These are phyloP conservation scores for Cryptococcus hybrid DNA, from an alignment of 1,284 basidiomycete species.

Conservation along the genomic window DNA sequence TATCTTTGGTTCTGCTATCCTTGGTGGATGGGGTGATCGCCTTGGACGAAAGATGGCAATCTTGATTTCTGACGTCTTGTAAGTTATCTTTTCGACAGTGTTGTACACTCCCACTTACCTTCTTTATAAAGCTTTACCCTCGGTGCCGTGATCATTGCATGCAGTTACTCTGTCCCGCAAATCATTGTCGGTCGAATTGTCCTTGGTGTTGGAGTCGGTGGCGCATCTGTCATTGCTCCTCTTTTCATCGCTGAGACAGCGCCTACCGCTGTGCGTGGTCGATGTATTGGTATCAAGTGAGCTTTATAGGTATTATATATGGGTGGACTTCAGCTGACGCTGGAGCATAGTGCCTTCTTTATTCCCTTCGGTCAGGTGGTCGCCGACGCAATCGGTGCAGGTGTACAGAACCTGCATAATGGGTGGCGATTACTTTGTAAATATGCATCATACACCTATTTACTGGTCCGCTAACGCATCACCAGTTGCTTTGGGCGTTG, in stretches of 20 bases:
- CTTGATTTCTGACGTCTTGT: constrained; percentile 20
- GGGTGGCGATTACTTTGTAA: constrained; percentile 19
- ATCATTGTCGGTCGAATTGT: no score
- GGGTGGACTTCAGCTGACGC: no score
- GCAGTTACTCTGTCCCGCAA: neutral
- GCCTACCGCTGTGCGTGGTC: constrained; percentile 35
- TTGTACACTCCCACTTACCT: no score
- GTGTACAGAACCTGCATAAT: constrained; percentile 13
- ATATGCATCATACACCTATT: neutral
- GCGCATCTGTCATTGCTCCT: no score
- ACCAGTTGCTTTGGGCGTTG: constrained; percentile 28
- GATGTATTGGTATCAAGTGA: constrained; percentile 22
- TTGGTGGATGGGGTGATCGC: constrained; percentile 15
- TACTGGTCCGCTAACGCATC: neutral
- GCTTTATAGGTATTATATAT: neutral
- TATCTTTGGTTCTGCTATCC: constrained; percentile 19
- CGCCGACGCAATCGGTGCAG: constrained; percentile 36
- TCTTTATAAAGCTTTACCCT: constrained; percentile 15
- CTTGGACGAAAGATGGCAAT: constrained; percentile 21
- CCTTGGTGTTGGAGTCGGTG: no score
- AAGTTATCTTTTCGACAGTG: neutral
- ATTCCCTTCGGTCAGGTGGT: constrained; percentile 13
- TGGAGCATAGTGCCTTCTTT: constrained; percentile 24
- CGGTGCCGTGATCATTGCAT: constrained; percentile 44
- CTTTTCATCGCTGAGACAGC: constrained; percentile 8